Base-by-base conservation (phyloP, 192 early-diverging fungal genomes). In the Coemansia interrupta region DNA sequence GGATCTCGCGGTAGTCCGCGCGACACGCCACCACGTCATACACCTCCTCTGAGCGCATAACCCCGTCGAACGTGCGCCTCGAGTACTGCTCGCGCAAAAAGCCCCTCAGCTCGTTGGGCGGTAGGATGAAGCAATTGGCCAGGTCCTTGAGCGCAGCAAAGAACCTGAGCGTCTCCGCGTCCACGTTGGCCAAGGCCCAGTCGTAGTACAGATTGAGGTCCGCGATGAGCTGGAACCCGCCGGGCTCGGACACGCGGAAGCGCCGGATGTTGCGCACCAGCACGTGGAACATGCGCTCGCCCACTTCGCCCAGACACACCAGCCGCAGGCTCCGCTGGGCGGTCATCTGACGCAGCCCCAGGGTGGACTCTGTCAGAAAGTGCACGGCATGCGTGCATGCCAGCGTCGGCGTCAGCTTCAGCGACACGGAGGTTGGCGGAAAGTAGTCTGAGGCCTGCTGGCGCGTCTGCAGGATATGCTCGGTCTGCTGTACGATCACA, bases 231-330 rank as follows among this genome's bases (percentile, higher is more conserved):
- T 93, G 93, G 61, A 95, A 89, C 0, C 92, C 93, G 10, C 96
- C 96, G 6, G 85, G 76, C 44, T 88, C 86, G 19, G 84, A 90
- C 26, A 98, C 86, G 30, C 86, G 87, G 56, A 86, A 89, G 52
- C 83, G 70, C 51, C 89, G 89, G 24, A 98, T 72, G 72, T 96
- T 89, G 50, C 95, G 92, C 54, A 85, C 77, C 30, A 98, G 83
- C 48, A 88, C 80, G 47, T 88, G 86, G 80, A 94, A 98, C 54
- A 98, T 74, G 43, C 96, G 83, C 22, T 85, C 64, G 40, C 88
- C 92, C 51, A 97, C 82, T 69, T 98, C 96, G 60, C 87, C 88
- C 51, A 92, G 85, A 72, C 95, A 94, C 32, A 98, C 88, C 56
- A 93, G 90, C 61, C 93, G 81, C 26, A 92, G 93, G 46, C 89